Conservation (phyloP, 2,329 filamentous ascomycete species). For the Ciborinia camelliae region DNA sequence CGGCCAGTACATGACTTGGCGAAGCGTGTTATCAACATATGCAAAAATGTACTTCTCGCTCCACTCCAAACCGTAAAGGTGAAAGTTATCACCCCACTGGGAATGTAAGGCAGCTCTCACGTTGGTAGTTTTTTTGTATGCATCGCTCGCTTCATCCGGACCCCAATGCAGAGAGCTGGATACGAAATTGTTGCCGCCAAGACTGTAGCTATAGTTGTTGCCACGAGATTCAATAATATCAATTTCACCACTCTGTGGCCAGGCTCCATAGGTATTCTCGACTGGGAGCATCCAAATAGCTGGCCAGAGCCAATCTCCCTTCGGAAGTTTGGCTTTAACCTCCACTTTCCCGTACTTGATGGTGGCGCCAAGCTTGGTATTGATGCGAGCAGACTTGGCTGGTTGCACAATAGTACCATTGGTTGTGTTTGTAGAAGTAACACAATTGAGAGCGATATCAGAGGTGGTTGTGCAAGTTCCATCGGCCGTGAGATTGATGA, state of each 20-base stretch:
- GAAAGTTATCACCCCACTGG: constrained; percentile 65
- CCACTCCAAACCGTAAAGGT: constrained; percentile 86
- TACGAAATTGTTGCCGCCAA: constrained; percentile 78
- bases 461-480: constrained; percentile 62
- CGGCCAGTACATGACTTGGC: constrained; percentile 77
- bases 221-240: constrained; percentile 79
- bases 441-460: constrained; percentile 55
- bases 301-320: constrained; percentile 85
- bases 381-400: constrained; percentile 73
- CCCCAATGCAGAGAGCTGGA: constrained; percentile 82
- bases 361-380: constrained; percentile 65
- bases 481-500: constrained; percentile 64
- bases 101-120: constrained; percentile 73
- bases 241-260: constrained; percentile 80
- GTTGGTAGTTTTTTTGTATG: constrained; percentile 79
- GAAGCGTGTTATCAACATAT: constrained; percentile 74
- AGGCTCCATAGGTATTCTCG: constrained; percentile 67
- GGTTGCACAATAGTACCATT: constrained; percentile 76
- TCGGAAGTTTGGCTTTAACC: constrained; percentile 70
- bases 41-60: constrained; percentile 85
- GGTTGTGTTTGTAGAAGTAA: constrained; percentile 70
- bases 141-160: constrained; percentile 67
- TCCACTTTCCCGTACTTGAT: constrained; percentile 82
- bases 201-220: constrained; percentile 73
- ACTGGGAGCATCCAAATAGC: constrained; percentile 89